phyloP scores from a whole-genome alignment of 306 rosid species.

The Lablab purpureus region DNA sequence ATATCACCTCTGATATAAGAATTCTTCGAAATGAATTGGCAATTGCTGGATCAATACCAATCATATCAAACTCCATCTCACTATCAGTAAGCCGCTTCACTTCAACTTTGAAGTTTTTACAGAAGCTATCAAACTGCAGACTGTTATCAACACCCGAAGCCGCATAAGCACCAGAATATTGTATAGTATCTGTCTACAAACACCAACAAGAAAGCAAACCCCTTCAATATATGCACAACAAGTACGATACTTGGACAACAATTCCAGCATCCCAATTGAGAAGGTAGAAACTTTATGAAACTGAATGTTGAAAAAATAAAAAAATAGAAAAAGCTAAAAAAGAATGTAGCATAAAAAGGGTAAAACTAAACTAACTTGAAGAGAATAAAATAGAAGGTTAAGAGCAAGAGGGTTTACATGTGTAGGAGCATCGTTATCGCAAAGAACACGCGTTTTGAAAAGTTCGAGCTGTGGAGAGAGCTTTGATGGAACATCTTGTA shows the following conservation, averaged over 20 bases:
- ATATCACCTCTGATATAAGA: constrained; percentile 86
- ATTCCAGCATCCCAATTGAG: neutral
- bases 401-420: constrained; percentile 46
- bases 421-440: constrained; percentile 58
- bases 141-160: constrained; percentile 77
- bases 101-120: constrained; percentile 77
- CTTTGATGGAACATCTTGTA: constrained; percentile 53
- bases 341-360: neutral
- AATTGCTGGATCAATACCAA: constrained; percentile 91
- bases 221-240: neutral
- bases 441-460: constrained; percentile 55
- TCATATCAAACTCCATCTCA: constrained; percentile 90
- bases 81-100: constrained; percentile 63
- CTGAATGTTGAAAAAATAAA: neutral
- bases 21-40: constrained; percentile 96
- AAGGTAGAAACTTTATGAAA: neutral
- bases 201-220: constrained; percentile 32
- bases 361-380: neutral
- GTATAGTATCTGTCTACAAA: constrained; percentile 84
- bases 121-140: constrained; percentile 67
- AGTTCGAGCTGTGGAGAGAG: constrained; percentile 57
- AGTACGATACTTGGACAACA: neutral
- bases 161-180: constrained; percentile 86
- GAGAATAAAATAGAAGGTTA: neutral
- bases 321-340: neutral